Evolutionary conservation across 176 grass and related monocot species (phyloP), one percentile per base, ranked within the genome.

Genomic region (Aegilops longissima): DNA sequence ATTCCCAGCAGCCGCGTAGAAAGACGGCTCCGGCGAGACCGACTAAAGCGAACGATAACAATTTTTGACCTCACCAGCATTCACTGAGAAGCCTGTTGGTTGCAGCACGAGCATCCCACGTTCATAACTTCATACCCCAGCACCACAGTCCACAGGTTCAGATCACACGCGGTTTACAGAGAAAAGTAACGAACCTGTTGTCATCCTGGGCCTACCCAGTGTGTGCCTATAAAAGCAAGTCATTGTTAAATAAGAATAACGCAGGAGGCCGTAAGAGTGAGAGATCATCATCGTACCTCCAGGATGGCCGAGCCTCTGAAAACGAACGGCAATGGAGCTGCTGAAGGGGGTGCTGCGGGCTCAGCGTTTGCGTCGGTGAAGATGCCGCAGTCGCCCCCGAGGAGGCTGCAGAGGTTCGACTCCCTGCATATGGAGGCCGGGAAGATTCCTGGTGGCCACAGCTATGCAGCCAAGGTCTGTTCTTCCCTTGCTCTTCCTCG

Each of bases 341-440:
- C 78, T 59, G 78, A 82, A 34, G 20, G 14, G 38, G 72, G 38
- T 4, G 44, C 3, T 78, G 65, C 70, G 20, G 31, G 66, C 35
- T 45, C 86, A 72, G 56, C 16, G 73, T 77, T 81, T 49, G 78
- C 70, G n/a, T 70, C 84, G n/a, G 80, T 67, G 39, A 59, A 80
- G 40, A 51, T 18, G 18, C 36, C 38, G 4, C 29, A 30, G 5
- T 59, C 84, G 51, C 14, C 61, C 0, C 42, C 87, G 25, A 84
- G 63, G 70, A 87, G 84, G 76, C 69, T 93, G 58, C 83, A 87
- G 59, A 85, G 88, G 68, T 84, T 70, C 18, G 91, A 93, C 66
- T 93, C 91, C 12, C 84, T 93, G 84, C 88, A 93, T 40, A 89
- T 87, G n/a, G 91, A 93, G 38, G 91, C 91, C 27, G 88, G 80